These are phyloP conservation scores for Mycosarcoma maydis DNA, from an alignment of 1,284 basidiomycete species.

Conservation along the genomic window DNA sequence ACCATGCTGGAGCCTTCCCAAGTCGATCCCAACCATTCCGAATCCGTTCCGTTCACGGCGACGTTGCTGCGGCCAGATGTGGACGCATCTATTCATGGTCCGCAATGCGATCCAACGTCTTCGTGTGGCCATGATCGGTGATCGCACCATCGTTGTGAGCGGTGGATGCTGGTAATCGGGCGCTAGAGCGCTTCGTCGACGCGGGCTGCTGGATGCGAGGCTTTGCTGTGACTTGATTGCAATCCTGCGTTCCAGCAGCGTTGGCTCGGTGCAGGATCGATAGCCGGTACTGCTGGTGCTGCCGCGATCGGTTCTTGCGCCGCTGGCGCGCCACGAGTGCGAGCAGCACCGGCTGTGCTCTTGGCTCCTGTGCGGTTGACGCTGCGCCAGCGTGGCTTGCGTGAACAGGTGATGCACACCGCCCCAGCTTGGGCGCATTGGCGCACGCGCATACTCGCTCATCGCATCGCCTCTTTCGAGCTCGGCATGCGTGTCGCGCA, in stretches of 20 bases:
- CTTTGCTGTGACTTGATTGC: too few species aligned
- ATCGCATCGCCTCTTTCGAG: conserved; percentile 15
- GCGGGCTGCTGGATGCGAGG: too few species aligned
- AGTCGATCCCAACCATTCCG: conserved; percentile 15
- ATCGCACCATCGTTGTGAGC: too few species aligned
- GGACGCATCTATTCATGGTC: not conserved
- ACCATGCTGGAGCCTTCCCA: conserved; percentile 14
- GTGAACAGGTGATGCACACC: conserved; percentile 16
- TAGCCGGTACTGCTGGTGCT: too few species aligned
- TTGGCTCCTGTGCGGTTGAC: conserved; percentile 7
- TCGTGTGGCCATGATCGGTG: not conserved
- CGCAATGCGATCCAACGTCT: too few species aligned
- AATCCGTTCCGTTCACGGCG: conserved; percentile 8
- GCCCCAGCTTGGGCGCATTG: conserved; percentile 4
- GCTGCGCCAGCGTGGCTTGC: conserved; percentile 3
- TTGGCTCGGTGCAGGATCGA: too few species aligned
- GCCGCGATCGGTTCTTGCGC: not conserved
- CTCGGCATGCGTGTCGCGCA: conserved; percentile 7
- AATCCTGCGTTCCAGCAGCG: too few species aligned
- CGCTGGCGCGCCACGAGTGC: not conserved
- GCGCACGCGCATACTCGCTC: conserved; percentile 8
- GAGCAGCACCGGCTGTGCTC: not conserved
- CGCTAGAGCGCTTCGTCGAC: too few species aligned
- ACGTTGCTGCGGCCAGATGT: not conserved
- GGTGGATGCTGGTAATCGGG: too few species aligned